phyloP scores from a whole-genome alignment of 345 rosid species.

The Arabidopsis arenosa region DNA sequence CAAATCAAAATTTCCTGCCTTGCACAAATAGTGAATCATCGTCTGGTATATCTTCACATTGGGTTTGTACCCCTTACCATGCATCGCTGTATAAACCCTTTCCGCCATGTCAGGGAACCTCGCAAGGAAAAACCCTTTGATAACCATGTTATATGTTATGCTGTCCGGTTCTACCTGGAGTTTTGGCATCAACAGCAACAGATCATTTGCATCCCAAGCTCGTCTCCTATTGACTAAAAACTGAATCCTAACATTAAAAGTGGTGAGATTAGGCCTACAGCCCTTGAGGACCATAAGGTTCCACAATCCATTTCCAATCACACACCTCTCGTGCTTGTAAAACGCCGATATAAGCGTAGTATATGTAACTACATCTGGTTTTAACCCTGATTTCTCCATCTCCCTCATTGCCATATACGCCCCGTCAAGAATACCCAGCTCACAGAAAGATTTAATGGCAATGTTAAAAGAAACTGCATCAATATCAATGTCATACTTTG shows the following conservation, averaged over 20 bases:
- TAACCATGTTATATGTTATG: slow-evolving; percentile 76
- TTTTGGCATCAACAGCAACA: slow-evolving; percentile 65
- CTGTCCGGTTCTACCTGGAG: slow-evolving; percentile 64
- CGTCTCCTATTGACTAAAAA: slow-evolving; percentile 61
- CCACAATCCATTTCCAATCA: slow-evolving; percentile 82
- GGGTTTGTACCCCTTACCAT: slow-evolving; percentile 54
- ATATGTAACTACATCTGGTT: slow-evolving; percentile 74
- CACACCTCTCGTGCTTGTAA: slow-evolving; percentile 56
- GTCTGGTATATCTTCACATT: slow-evolving; percentile 78
- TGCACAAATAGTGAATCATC: slow-evolving; percentile 79
- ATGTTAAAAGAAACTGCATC: slow-evolving; percentile 68
- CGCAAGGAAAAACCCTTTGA: slow-evolving; percentile 73
- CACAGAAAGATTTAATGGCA: slow-evolving; percentile 62
- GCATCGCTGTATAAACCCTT: slow-evolving; percentile 70
- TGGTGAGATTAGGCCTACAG: slow-evolving; percentile 72
- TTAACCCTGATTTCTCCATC: slow-evolving; percentile 65
- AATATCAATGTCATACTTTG: slow-evolving; percentile 51
- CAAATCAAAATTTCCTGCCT: slow-evolving; percentile 62
- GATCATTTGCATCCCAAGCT: slow-evolving; percentile 76
- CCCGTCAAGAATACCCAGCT: slow-evolving; percentile 59
- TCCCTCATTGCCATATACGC: slow-evolving; percentile 60
- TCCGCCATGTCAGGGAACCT: slow-evolving; percentile 81
- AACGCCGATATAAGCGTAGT: slow-evolving; percentile 75
- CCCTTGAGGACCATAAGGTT: slow-evolving; percentile 79
- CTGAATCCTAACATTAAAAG: slow-evolving; percentile 80